A percentile compares a stretch with the other conserved stretches of the same genome.
These are phyloP conservation scores for Niveomyces coronatus DNA, from an alignment of 2,329 filamentous ascomycete genomes.

Conservation along the genomic window DNA sequence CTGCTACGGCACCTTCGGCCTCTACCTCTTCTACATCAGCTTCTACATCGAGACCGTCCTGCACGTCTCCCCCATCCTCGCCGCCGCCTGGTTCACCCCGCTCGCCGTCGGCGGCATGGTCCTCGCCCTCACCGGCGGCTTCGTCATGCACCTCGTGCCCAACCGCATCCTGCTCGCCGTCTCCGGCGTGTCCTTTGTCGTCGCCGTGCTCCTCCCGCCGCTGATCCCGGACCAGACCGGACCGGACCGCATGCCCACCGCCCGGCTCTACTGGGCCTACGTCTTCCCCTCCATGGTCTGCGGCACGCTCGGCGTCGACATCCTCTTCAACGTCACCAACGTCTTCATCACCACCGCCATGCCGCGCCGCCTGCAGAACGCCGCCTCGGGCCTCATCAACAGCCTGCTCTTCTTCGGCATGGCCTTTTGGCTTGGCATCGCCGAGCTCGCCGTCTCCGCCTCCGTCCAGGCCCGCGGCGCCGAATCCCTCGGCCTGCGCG, in stretches of 20 bases:
- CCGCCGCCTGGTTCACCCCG: constrained; percentile 60
- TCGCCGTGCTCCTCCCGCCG: constrained; percentile 52
- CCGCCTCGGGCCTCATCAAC: constrained; percentile 63
- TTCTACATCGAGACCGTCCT: constrained; percentile 56
- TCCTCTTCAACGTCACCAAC: constrained; percentile 65
- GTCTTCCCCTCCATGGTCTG: constrained; percentile 62
- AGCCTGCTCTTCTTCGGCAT: constrained; percentile 62
- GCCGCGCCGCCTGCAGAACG: constrained; percentile 54
- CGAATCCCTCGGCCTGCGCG: constrained; percentile 26
- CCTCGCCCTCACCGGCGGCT: constrained; percentile 51
- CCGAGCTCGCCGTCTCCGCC: constrained; percentile 51
- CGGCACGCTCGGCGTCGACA: constrained; percentile 62
- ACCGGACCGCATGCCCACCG: constrained; percentile 13
- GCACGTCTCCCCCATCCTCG: constrained; percentile 46
- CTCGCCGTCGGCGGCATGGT: constrained; percentile 58
- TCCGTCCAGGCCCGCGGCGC: constrained; percentile 22
- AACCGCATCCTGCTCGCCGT: constrained; percentile 53
- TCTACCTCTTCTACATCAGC: constrained; percentile 61
- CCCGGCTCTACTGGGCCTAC: constrained; percentile 55
- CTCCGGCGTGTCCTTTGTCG: constrained; percentile 48
- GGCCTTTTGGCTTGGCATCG: constrained; percentile 60
- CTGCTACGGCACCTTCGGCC: constrained; percentile 56
- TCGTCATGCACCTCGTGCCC: constrained; percentile 56
- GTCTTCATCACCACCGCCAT: constrained; percentile 68
- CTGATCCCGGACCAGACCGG: constrained; percentile 43